phyloP scores from a whole-genome alignment of 1,284 basidiomycete genomes.

The Tetrapyrgos nigripes region DNA sequence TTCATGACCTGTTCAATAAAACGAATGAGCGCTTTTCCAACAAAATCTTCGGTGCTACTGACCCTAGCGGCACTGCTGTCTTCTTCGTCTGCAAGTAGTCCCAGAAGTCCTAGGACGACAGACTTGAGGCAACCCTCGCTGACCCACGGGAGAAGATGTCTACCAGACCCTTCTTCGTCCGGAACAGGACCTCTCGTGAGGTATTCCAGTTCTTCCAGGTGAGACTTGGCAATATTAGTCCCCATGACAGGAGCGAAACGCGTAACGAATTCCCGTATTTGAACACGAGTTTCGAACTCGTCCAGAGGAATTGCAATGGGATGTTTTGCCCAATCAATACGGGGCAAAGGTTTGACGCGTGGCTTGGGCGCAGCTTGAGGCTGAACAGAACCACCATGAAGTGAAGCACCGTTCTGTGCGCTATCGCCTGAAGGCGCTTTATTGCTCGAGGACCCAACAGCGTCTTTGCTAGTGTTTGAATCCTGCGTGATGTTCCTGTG shows the following conservation, averaged over 20 bases:
- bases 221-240: conserved; percentile 50
- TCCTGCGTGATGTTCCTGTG: conserved; percentile 19
- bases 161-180: conserved; percentile 42
- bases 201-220: conserved; percentile 71
- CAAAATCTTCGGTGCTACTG: conserved; percentile 5
- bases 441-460: not conserved
- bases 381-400: conserved; percentile 15
- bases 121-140: conserved; percentile 67
- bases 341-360: conserved; percentile 38
- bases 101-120: conserved; percentile 63
- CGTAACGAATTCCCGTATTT: conserved; percentile 75
- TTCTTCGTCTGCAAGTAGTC: conserved; percentile 54
- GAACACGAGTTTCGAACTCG: conserved; percentile 64
- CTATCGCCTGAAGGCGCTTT: not conserved
- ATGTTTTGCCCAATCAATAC: conserved; percentile 57
- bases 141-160: conserved; percentile 59
- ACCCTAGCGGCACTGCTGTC: conserved; percentile 43
- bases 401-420: not conserved
- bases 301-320: conserved; percentile 48
- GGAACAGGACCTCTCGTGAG: conserved; percentile 43
- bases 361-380: conserved; percentile 24
- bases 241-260: conserved; percentile 64
- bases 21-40: not conserved
- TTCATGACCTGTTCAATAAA: conserved; percentile 45
- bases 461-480: not conserved